Conservation (phyloP, 2,329 filamentous ascomycete genomes). For the Neocucurbitaria cava region DNA sequence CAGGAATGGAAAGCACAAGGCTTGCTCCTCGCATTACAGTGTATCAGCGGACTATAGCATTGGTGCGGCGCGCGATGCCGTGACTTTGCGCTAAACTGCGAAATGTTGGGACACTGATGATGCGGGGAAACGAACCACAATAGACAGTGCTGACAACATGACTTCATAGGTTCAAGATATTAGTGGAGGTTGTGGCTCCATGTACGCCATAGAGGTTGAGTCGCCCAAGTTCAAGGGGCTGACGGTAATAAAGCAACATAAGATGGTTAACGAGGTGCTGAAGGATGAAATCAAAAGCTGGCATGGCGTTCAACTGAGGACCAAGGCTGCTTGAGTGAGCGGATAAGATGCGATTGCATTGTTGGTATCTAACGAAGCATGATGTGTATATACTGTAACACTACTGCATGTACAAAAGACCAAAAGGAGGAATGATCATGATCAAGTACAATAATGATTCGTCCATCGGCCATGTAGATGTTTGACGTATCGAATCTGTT, state of each 20-base stretch:
- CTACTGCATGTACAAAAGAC: background rate
- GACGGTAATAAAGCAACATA: slow-evolving; percentile 80
- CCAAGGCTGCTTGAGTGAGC: slow-evolving; percentile 58
- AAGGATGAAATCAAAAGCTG: slow-evolving; percentile 78
- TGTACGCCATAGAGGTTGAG: slow-evolving; percentile 84
- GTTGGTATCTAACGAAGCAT: background rate
- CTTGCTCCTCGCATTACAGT: background rate
- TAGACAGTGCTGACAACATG: slow-evolving; percentile 19
- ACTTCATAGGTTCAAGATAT: slow-evolving; percentile 72
- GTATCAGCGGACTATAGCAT: background rate
- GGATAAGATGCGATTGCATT: background rate
- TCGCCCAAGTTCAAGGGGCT: slow-evolving; percentile 74
- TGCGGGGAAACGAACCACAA: background rate
- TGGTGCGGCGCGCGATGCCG: background rate
- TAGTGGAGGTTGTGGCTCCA: slow-evolving; percentile 82
- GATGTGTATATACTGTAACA: slow-evolving; percentile 16
- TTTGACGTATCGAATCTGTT: background rate
- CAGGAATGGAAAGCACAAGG: background rate
- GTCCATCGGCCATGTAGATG: background rate
- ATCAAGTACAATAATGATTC: background rate
- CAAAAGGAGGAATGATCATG: background rate
- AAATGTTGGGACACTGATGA: background rate
- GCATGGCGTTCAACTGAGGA: slow-evolving; percentile 84
- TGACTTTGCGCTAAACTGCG: background rate
- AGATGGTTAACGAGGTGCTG: slow-evolving; percentile 77